Conservation (phyloP, 2,329 filamentous ascomycete genomes). For the Penicillium sclerotiorum region DNA sequence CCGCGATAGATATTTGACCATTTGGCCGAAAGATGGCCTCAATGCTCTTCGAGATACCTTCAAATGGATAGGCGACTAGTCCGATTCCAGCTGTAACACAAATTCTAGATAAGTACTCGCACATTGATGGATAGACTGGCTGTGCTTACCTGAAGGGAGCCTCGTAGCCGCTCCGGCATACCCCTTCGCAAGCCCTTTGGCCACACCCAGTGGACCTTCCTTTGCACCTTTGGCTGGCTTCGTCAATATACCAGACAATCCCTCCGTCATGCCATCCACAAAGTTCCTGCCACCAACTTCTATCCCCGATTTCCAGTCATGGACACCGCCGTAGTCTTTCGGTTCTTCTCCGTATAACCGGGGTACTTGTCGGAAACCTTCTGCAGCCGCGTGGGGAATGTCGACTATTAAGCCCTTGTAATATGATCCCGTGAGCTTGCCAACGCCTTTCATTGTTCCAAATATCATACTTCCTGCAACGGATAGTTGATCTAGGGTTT, state of each 20-base stretch:
- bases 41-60: neutral
- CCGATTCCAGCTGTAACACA: neutral
- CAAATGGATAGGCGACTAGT: neutral
- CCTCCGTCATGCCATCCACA: constrained; percentile 33
- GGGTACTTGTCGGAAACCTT: constrained; percentile 38
- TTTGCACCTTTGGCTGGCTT: constrained; percentile 31
- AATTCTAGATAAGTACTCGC: neutral
- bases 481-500: too few relatives aligned
- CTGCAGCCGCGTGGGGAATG: constrained; percentile 36
- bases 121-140: neutral
- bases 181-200: constrained; percentile 31
- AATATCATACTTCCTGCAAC: too few relatives aligned
- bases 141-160: constrained; percentile 19
- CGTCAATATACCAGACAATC: constrained; percentile 31
- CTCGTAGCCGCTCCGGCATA: constrained; percentile 17
- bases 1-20: too few relatives aligned
- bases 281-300: constrained; percentile 36
- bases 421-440: constrained; percentile 19
- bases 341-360: constrained; percentile 38
- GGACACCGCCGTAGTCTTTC: constrained; percentile 34
- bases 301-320: constrained; percentile 35
- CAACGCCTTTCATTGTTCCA: constrained; percentile 15
- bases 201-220: constrained; percentile 33
- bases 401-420: constrained; percentile 36
- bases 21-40: too few relatives aligned